phyloP scores from a whole-genome alignment of 176 grass and related monocot species.

The Alopecurus myosuroides region DNA sequence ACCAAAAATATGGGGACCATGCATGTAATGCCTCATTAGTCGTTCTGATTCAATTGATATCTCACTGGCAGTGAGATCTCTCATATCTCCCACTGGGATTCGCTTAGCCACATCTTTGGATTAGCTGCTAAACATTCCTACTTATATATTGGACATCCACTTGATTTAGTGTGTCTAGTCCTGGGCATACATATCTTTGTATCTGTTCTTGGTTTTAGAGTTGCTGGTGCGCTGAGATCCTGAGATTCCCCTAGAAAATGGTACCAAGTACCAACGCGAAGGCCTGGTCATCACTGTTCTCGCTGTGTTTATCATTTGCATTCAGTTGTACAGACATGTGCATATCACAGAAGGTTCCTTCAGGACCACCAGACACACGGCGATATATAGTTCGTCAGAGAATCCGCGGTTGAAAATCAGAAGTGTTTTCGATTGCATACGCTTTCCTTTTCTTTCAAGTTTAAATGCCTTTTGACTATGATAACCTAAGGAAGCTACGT shows the following conservation, averaged over 20 bases:
- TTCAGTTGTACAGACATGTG: slow-evolving; percentile 12
- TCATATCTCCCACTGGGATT: slow-evolving; percentile 1
- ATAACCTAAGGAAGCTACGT: not conserved
- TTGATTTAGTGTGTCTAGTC: slow-evolving; percentile 27
- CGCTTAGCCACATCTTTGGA: slow-evolving; percentile 7
- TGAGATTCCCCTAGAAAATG: not conserved
- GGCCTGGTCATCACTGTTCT: not conserved
- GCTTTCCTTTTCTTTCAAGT: not conserved
- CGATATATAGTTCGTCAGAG: not conserved
- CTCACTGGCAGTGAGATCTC: not conserved
- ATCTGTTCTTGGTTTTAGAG: not conserved
- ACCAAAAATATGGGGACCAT: slow-evolving; percentile 17
- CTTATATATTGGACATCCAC: not conserved
- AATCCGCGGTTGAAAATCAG: not conserved
- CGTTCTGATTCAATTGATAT: slow-evolving; percentile 14
- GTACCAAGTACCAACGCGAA: not conserved
- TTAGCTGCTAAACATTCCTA: not conserved
- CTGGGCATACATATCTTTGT: slow-evolving; percentile 36
- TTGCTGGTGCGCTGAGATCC: not conserved
- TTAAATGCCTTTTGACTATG: slow-evolving; percentile 9
- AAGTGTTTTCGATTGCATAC: not conserved
- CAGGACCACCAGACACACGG: not conserved
- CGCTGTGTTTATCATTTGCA: not conserved
- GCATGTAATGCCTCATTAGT: slow-evolving; percentile 7
- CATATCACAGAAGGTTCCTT: not conserved